Evolutionary conservation across 495 filamentous ascomycete species (phyloP).

Genomic region (Annulohypoxylon moriforme): DNA sequence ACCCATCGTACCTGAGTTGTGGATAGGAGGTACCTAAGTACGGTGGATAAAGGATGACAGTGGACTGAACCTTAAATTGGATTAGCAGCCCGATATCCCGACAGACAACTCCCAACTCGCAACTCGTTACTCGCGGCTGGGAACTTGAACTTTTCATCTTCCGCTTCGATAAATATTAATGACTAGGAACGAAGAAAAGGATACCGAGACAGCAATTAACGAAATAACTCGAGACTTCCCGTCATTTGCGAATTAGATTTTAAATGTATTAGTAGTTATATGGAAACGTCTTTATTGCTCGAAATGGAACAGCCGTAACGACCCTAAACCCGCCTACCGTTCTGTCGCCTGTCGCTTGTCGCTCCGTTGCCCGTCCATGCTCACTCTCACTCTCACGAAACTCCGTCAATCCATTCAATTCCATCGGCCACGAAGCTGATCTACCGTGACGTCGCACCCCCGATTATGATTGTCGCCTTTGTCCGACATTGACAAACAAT

Average conservation of each 20-base stretch:
- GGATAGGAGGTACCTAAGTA: conserved; percentile 11
- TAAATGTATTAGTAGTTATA: conserved; percentile 34
- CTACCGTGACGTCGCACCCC: conserved; percentile 40
- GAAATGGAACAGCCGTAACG: conserved; percentile 41
- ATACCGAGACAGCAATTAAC: not conserved
- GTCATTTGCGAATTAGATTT: conserved; percentile 24
- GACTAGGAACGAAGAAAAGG: conserved; percentile 2
- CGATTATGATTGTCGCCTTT: conserved; percentile 45
- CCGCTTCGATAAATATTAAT: conserved; percentile 1
- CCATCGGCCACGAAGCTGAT: conserved; percentile 27
- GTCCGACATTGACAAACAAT: conserved; percentile 42
- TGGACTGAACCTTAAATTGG: conserved; percentile 35
- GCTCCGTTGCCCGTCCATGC: not conserved
- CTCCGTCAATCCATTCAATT: conserved; percentile 27
- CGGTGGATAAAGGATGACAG: conserved; percentile 24
- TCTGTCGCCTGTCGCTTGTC: not conserved
- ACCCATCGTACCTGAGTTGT: not conserved
- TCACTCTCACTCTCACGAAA: conserved; percentile 7
- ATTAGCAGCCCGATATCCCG: conserved; percentile 38
- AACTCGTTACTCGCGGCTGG: conserved; percentile 25
- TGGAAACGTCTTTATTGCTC: conserved; percentile 1
- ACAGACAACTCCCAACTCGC: conserved; percentile 28
- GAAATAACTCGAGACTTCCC: conserved; percentile 9
- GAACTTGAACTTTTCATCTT: conserved; percentile 10
- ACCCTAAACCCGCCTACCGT: not conserved